Base-by-base conservation (phyloP, 2,329 filamentous ascomycete species). In the Diaporthe sp. region DNA sequence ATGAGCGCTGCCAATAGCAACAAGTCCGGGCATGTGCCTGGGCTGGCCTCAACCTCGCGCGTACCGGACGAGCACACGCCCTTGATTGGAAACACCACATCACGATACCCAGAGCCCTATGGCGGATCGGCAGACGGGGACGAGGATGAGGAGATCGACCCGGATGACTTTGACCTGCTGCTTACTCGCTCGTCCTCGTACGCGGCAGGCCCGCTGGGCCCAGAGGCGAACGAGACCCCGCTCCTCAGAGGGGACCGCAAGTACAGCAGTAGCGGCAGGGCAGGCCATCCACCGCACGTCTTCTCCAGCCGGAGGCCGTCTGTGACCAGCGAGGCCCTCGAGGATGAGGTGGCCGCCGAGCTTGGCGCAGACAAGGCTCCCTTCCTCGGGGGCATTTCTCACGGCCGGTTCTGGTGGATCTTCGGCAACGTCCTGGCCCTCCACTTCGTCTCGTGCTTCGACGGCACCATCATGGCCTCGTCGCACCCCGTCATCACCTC, bases 401-500 rank as follows among this genome's bases (percentile, higher is more conserved):
- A 82, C 44, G 81, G 84, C 10, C 86, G 88, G 42, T 94, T 94
- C 84, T 92, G 90, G 88, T 81, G 91, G 76, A 90, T 93, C 74
- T 94, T 93, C 80, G 78, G 84, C 8, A 89, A 89, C 70, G 86
- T 93, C 63, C 83, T 93, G 76, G 81, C 88, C n/a, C 87, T 87
- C 6, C 90, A 90, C 80, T 90, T 92, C 77, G 86, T 92, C 22
- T 85, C 86, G 47, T 91, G 88, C 81, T 96, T 96, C 81, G 94
- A 96, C 85, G 89, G 90, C 15, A 96, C 94, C 5, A 90, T 96
- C 78, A 95, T 96, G 94, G 94, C 94, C 6, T 95, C 93, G 3
- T 93, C 90, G 57, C 94, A 97, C 82, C 94, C 94, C 0, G 93
- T 83, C 75, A 95, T 96, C 77, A 95, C 94, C 0, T 95, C 93